Base-by-base conservation (phyloP, 108 stramenopile species). In the Discostella stelligeroides region DNA sequence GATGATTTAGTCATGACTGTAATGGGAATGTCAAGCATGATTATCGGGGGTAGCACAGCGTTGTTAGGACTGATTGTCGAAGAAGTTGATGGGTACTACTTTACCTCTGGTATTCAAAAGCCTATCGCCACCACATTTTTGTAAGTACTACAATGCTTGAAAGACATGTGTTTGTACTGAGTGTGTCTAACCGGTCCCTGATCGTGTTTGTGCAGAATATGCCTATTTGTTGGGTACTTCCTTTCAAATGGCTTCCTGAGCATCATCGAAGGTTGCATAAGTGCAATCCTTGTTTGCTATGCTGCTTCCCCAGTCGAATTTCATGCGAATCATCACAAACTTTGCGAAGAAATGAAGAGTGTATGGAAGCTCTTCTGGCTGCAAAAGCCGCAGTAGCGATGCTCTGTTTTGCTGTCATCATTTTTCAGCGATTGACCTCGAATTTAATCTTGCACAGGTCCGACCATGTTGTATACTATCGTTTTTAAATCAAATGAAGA, bases 231-330 rank as follows among this genome's bases (percentile, higher is more conserved):
- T 29, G 95, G 92, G 9, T 49, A 78, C 14, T 50, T 78, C 39
- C 66, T 92, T 10, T 77, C 87, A 28, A 58, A 64, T 7, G 65
- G 87, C 38, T 84, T 91, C 73, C 65, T 85, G 55, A 82, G 76
- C 66, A 88, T 91, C 14, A 55, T 96, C 20, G 70, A 85, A 66
- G 85, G 87, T 21, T 88, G 89, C 11, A 87, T 92, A n/a, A 88
- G 84, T 60, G 91, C 92, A 23, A 82, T 93, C 48, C 82, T 92
- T 67, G 91, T 94, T 27, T 91, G 86, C 73, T 95, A 85, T 58
- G 95, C 92, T 30, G 86, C 89, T 27, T 82, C 76, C 24, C 90
- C 92, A 4, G 81, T 67, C 10, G 68, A 65, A 28, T 72, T 96
- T 38, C 75, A 87, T 51, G 81, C 76, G 20, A 88, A 87, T 57